Evolutionary conservation across 768 basidiomycete species (phyloP).

Genomic region (Crepidotus variabilis): DNA sequence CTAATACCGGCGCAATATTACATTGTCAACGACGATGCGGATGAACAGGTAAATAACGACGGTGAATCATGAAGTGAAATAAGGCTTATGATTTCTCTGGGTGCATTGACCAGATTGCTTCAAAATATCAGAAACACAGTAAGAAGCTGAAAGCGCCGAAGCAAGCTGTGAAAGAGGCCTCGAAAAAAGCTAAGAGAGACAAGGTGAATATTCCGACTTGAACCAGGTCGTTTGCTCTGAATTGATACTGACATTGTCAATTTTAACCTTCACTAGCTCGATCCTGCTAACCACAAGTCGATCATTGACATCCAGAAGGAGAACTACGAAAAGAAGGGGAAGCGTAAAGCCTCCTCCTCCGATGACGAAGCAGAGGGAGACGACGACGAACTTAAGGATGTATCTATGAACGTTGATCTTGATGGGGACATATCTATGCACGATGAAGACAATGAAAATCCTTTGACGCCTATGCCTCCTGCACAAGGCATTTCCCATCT

Average conservation of each 20-base stretch:
- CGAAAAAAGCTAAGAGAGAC: constrained; percentile 83
- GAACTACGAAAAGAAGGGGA: constrained; percentile 35
- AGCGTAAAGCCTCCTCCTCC: constrained; percentile 39
- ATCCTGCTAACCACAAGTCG: constrained; percentile 84
- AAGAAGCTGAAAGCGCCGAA: constrained; percentile 82
- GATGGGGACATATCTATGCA: constrained; percentile 29
- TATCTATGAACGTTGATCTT: constrained; percentile 28
- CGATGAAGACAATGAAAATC: constrained; percentile 15
- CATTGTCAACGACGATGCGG: constrained; percentile 60
- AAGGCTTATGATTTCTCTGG: background rate
- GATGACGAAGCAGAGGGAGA: constrained; percentile 29
- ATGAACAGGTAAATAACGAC: constrained; percentile 53
- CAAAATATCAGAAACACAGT: constrained; percentile 83
- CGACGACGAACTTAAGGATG: constrained; percentile 24
- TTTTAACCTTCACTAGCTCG: constrained; percentile 52
- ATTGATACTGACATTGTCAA: constrained; percentile 6
- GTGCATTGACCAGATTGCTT: constrained; percentile 37
- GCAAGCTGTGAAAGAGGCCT: constrained; percentile 84
- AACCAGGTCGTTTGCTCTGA: background rate
- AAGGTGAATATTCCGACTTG: constrained; percentile 54
- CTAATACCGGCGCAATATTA: constrained; percentile 93
- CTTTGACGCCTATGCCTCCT: constrained; percentile 61
- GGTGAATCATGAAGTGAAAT: background rate
- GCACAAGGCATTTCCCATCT: constrained; percentile 60
- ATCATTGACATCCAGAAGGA: constrained; percentile 71